These are phyloP conservation scores for Colletotrichum karsti DNA, from an alignment of 2,329 filamentous ascomycete species.

Conservation along the genomic window DNA sequence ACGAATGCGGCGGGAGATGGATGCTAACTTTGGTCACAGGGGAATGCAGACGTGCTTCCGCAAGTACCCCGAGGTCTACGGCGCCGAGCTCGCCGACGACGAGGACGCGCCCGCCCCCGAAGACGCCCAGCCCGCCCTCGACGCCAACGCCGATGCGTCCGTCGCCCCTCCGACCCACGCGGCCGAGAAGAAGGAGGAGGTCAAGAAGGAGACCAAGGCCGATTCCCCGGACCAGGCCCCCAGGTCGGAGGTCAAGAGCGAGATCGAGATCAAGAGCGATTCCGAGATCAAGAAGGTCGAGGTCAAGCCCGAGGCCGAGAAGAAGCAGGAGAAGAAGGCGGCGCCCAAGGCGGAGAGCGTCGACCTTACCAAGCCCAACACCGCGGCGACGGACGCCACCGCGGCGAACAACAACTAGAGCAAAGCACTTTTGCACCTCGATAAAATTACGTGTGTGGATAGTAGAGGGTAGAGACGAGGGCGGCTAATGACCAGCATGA, in stretches of 20 bases:
- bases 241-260: constrained; percentile 2
- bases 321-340: constrained; percentile 21
- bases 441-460: background rate
- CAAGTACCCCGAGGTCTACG: constrained; percentile 91
- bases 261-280: constrained; percentile 3
- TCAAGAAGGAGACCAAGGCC: constrained; percentile 6
- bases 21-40: constrained; percentile 60
- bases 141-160: constrained; percentile 32
- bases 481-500: constrained; percentile 28
- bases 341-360: constrained; percentile 11
- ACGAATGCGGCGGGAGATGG: too few species aligned
- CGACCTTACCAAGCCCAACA: constrained; percentile 30
- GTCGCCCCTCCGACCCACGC: background rate
- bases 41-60: constrained; percentile 98
- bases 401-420: constrained; percentile 37
- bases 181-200: constrained; percentile 4
- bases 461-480: background rate
- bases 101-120: constrained; percentile 53
- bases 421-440: background rate
- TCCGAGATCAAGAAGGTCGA: constrained; percentile 23
- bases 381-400: constrained; percentile 40
- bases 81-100: constrained; percentile 85
- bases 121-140: constrained; percentile 37
- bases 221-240: background rate
- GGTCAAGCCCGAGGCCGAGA: constrained; percentile 26